Base-by-base conservation (phyloP, 257 asterid species). In the Plantago ovata region DNA sequence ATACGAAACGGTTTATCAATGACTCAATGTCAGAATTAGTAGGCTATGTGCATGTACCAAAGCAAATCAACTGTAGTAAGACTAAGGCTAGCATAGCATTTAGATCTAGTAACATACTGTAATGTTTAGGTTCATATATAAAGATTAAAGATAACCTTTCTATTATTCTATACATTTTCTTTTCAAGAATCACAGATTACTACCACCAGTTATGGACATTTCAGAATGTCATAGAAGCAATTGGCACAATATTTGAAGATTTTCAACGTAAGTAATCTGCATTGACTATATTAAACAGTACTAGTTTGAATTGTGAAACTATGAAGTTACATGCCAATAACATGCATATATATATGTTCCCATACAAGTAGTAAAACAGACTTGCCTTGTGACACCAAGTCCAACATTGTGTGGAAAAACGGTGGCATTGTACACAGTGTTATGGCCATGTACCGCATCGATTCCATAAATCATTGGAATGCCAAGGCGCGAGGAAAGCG, bases 331-430 rank as follows among this genome's bases (percentile, higher is more conserved):
- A 52, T 33, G 13, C 40, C 40, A 53, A 53, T n/a, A 20, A 52
- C 11, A 52, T 1, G 36, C 36, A 28, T n/a, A n/a, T n/a, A n/a
- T n/a, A n/a, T n/a, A 32, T 53, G 13, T n/a, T 22, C 58, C 28
- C 19, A 38, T 28, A 28, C 4, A 33, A 53, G 42, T 7, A n/a
- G n/a, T n/a, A 50, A 45, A 22, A 3, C 15, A 6, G 3, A 60
- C 76, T 60, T 66, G 58, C 89, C 89, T 76, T 18, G 90, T 76
- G 53, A 65, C 81, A 0, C 91, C 91, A 28, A 83, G 84, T 9
- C 84, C 91, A 52, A 83, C 63, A 61, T 80, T 83, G 58, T 83
- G 91, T 7, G 91, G 91, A 19, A 83, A 83, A 47, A 82, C 60
- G 3, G 90, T 82, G 38, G 90, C 90, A 19, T 66, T 68, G 32